Percentiles rank a stretch among this genome's conserved stretches.
Conservation (phyloP, 139 green algal genomes). For the Volvox reticuliferus region DNA sequence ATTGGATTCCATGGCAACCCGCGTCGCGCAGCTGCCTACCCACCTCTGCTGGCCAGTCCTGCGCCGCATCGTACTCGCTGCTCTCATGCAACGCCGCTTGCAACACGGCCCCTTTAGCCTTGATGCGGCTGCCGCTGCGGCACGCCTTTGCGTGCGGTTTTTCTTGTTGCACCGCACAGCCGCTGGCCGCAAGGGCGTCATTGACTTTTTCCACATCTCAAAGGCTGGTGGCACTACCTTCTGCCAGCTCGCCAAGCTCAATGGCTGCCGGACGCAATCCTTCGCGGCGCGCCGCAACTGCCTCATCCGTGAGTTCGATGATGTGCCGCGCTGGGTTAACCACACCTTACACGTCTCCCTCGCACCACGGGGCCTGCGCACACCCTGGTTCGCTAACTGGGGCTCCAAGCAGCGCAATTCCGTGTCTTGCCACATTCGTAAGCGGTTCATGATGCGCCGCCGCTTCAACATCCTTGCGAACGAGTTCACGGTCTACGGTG, state of each 20-base stretch:
- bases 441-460: slow-evolving; percentile 36
- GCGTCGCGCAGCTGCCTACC: not conserved
- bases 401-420: slow-evolving; percentile 22
- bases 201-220: slow-evolving; percentile 51
- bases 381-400: slow-evolving; percentile 52
- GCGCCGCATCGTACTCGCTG: slow-evolving; percentile 14
- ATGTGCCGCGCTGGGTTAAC: slow-evolving; percentile 52
- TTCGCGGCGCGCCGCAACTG: slow-evolving; percentile 46
- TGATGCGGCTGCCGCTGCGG: not conserved
- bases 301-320: slow-evolving; percentile 52
- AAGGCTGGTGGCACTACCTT: slow-evolving; percentile 47
- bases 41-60: slow-evolving; percentile 38
- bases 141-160: not conserved
- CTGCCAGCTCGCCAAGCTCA: slow-evolving; percentile 51
- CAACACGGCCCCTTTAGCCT: not conserved
- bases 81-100: not conserved
- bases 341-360: slow-evolving; percentile 27
- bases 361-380: not conserved
- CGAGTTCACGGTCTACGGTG: slow-evolving; percentile 51
- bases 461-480: slow-evolving; percentile 52
- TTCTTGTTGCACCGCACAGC: slow-evolving; percentile 23
- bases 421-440: slow-evolving; percentile 43
- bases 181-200: slow-evolving; percentile 34
- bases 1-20: not conserved
- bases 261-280: slow-evolving; percentile 50